Percentiles rank a stretch among this genome's conserved stretches.
phyloP scores from a whole-genome alignment of 257 asterid genomes.

The Plantago ovata region DNA sequence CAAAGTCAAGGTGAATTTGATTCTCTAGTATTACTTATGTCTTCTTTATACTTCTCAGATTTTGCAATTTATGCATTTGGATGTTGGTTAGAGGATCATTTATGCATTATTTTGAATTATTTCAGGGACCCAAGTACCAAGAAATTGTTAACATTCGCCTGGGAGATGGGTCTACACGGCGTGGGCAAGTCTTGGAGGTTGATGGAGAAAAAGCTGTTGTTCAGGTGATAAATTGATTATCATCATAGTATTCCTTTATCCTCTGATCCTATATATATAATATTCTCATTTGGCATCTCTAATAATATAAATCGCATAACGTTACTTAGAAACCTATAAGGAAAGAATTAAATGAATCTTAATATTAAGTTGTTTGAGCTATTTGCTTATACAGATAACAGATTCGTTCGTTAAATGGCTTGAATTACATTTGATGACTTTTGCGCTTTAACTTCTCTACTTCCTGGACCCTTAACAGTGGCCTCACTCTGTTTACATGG shows the following conservation, averaged over 20 bases:
- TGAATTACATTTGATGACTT: too few relatives aligned
- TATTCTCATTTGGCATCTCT: slow-evolving; percentile 13
- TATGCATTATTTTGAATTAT: slow-evolving; percentile 23
- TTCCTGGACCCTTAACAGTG: slow-evolving; percentile 15
- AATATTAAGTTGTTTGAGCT: too few relatives aligned
- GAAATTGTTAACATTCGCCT: slow-evolving; percentile 95
- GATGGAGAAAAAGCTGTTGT: slow-evolving; percentile 99
- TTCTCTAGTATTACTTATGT: slow-evolving; percentile 7
- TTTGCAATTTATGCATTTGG: slow-evolving; percentile 14
- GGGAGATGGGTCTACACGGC: slow-evolving; percentile 93
- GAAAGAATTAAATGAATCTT: too few relatives aligned
- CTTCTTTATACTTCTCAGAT: slow-evolving; percentile 12
- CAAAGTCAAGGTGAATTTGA: slow-evolving; percentile 81
- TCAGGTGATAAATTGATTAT: slow-evolving; percentile 78
- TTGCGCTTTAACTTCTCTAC: slow-evolving; percentile 2
- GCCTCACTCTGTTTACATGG: slow-evolving; percentile 14
- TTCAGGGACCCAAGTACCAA: slow-evolving; percentile 96
- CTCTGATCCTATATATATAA: neutral
- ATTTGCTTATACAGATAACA: too few relatives aligned
- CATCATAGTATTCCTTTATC: slow-evolving; percentile 2
- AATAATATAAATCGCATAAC: too few relatives aligned
- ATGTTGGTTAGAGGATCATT: slow-evolving; percentile 16
- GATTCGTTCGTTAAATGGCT: too few relatives aligned
- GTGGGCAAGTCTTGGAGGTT: slow-evolving; percentile 97
- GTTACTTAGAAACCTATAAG: too few relatives aligned